Base-by-base conservation (phyloP, 208 protist genomes). In the Crithidia expoeki region DNA sequence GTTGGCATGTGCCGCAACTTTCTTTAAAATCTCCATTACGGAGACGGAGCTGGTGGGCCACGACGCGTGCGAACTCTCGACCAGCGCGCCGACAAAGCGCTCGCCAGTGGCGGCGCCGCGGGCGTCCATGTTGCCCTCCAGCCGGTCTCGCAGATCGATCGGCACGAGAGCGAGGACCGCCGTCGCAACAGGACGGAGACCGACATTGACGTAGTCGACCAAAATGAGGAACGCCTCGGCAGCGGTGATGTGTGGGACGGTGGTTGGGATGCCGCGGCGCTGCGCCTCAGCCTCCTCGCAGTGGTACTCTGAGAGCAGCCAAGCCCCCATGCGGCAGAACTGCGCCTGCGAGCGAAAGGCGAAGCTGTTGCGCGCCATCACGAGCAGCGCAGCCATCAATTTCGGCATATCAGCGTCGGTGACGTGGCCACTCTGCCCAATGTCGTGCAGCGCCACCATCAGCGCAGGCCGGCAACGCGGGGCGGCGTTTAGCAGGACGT, bases 1-100 rank as follows among this genome's bases (percentile, higher is more conserved):
- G 46, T 77, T 87, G 10, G 90, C 87, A 68, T 93, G 88, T 32
- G 81, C 85, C 6, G 87, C 83, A 19, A 84, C 63, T 58, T 85
- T 89, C 46, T 86, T 84, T 32, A 93, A 74, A 55, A 93, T 87
- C 27, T 92, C 85, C 56, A 92, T 81, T 27, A 92, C 84, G n/a
- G 65, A 61, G 1, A 79, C 50, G 34, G 80, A 91, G 46, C 64
- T 82, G 59, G 68, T 49, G 25, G 44, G 63, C 73, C 57, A 64
- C 55, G 57, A 40, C n/a, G 52, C 32, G 21, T 33, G 61, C 32
- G 61, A 47, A 21, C 4, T 59, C 47, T 72, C 60, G 11, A 73
- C 27, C 25, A 73, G 32, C 30, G 52, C 25, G 11, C 42, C 40
- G n/a, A 57, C 34, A 2, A 32, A 46, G 1, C 50, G 62, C 21